Evolutionary conservation across 2,329 filamentous ascomycete species (phyloP), one percentile per base, ranked within the genome.

Genomic region (Phialophora chinensis): DNA sequence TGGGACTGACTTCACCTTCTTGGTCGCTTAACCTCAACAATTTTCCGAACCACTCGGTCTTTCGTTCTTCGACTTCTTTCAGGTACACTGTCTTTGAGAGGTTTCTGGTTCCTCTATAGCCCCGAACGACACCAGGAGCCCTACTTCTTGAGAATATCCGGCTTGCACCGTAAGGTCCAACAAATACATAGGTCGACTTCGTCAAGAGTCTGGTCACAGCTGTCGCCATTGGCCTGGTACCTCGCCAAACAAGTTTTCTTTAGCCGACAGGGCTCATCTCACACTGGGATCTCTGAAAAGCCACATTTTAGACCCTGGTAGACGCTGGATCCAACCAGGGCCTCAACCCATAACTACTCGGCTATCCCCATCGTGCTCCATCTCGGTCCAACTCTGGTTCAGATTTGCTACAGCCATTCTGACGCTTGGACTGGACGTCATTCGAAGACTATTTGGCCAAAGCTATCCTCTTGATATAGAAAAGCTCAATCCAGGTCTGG

Each of bases 281-380:
- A 31, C 4, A 25, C 47, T 57, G 60, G 56, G 68, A 68, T 68
- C 68, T 64, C 17, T 38, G 57, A 53, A 66, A 62, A 70, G 63
- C 68, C 66, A 67, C 66, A 63, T 47, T 66, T 62, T 54, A 47
- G 54, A 70, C 60, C 68, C 68, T 65, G 60, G 63, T 66, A 62
- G 47, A 68, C 50, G 65, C 68, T 63, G 42, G 65, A 54, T 59
- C 63, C 65, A 23, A 65, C 65, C 42, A 60, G 29, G 27, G 42
- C 38, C 11, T 62, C 47, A 62, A 65, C 33, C 49, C 65, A 69
- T 66, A 70, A 64, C 68, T 70, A 66, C 57, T 63, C 54, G 63
- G 53, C 56, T 54, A 33, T 63, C 63, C 61, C 66, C 35, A 59
- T 50, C 49, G 63, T 68, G 53, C 49, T 50, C 60, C 61, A 60